These are phyloP conservation scores for Microcos paniculata DNA, from an alignment of 345 rosid genomes.

Conservation along the genomic window DNA sequence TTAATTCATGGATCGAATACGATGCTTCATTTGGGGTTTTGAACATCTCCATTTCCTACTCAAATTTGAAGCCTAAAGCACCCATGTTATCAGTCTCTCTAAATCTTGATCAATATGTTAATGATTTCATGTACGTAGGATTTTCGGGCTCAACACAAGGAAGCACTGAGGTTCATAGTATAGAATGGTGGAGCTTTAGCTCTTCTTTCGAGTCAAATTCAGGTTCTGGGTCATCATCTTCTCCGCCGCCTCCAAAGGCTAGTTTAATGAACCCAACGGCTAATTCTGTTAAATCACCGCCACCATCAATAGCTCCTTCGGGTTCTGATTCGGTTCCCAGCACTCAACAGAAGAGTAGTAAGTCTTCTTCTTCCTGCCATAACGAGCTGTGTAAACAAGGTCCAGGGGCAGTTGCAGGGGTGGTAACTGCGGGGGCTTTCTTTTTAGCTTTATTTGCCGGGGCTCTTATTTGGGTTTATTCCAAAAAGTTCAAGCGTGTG, in stretches of 20 bases:
- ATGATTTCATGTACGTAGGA: slow-evolving; percentile 92
- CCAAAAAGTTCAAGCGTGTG: slow-evolving; percentile 51
- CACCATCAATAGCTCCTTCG: slow-evolving; percentile 59
- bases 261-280: slow-evolving; percentile 71
- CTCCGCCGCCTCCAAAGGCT: slow-evolving; percentile 75
- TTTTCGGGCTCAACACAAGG: slow-evolving; percentile 99
- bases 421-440: slow-evolving; percentile 88
- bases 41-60: slow-evolving; percentile 67
- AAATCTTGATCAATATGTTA: slow-evolving; percentile 76
- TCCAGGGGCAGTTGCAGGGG: slow-evolving; percentile 96
- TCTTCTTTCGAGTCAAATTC: slow-evolving; percentile 52
- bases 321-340: slow-evolving; percentile 28
- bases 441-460: slow-evolving; percentile 79
- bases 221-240: slow-evolving; percentile 24
- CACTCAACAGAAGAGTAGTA: slow-evolving; percentile 36
- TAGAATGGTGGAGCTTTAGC: slow-evolving; percentile 96
- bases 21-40: slow-evolving; percentile 49
- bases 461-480: slow-evolving; percentile 66
- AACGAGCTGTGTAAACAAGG: slow-evolving; percentile 81
- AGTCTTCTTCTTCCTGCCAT: slow-evolving; percentile 61
- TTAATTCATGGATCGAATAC: slow-evolving; percentile 87
- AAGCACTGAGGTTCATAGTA: slow-evolving; percentile 90
- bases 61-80: slow-evolving; percentile 75
- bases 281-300: slow-evolving; percentile 55
- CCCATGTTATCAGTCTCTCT: slow-evolving; percentile 58